Conservation (phyloP, 345 rosid species). For the Ceriops zippeliana region DNA sequence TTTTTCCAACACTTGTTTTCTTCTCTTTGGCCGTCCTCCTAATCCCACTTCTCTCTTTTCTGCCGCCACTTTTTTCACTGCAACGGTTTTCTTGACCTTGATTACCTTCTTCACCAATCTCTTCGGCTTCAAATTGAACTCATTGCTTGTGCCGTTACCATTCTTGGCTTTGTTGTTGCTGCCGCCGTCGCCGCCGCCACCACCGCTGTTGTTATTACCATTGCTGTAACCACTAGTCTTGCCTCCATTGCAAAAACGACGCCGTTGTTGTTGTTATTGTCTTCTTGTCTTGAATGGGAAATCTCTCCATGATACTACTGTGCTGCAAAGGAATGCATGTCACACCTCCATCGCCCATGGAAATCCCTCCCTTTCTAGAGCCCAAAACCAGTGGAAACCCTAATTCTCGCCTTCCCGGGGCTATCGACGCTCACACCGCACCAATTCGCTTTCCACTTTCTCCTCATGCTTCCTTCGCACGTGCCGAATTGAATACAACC, state of each 20-base stretch:
- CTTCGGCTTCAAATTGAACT: conserved; percentile 41
- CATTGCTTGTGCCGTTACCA: conserved; percentile 31
- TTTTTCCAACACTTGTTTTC: conserved; percentile 12
- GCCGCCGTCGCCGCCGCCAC: background rate
- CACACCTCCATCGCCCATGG: conserved; percentile 99
- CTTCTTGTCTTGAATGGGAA: conserved; percentile 62
- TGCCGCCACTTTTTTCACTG: conserved; percentile 37
- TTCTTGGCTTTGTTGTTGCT: conserved; percentile 5
- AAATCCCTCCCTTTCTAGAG: conserved; percentile 36
- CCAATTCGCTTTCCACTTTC: conserved; percentile 11
- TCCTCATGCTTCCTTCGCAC: too few relatives aligned
- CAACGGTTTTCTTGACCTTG: conserved; percentile 40
- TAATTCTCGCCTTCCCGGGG: conserved; percentile 64
- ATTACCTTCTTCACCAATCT: conserved; percentile 27
- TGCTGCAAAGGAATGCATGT: conserved; percentile 98
- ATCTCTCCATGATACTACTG: conserved; percentile 68
- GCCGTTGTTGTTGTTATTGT: conserved; percentile 17
- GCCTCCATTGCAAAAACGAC: background rate
- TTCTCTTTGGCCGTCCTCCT: conserved; percentile 23
- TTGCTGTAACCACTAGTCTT: background rate
- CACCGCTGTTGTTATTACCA: background rate
- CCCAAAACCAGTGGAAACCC: conserved; percentile 38
- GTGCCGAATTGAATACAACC: conserved; percentile 22
- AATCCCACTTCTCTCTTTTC: conserved; percentile 40
- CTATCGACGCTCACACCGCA: conserved; percentile 78